Evolutionary conservation across 805 yeast species (phyloP).

Genomic region (Jamesozyma jinghongensis): DNA sequence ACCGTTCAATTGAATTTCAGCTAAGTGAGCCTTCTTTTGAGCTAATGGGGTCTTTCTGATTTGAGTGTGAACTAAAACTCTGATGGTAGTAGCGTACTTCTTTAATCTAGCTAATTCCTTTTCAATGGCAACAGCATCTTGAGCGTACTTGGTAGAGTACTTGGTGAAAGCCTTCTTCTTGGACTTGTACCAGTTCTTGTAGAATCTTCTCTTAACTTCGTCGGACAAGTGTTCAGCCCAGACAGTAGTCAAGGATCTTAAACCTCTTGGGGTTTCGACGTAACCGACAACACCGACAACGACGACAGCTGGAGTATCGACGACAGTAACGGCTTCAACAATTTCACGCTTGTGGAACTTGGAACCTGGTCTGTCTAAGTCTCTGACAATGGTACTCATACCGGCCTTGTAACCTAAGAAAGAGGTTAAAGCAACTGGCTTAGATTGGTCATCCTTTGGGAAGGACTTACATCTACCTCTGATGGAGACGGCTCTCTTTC

Average conservation of each 20-base stretch:
- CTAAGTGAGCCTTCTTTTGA: constrained; percentile 99
- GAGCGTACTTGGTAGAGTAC: constrained; percentile 97
- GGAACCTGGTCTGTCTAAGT: constrained; percentile 99
- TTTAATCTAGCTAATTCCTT: constrained; percentile 96
- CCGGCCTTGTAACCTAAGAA: constrained; percentile 99
- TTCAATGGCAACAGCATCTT: constrained; percentile 79
- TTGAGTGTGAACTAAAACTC: constrained; percentile 99
- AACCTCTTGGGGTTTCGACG: constrained; percentile 99
- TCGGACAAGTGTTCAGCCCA: constrained; percentile 99
- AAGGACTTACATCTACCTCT: constrained; percentile 98
- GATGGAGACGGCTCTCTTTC: constrained; percentile 98
- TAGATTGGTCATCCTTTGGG: constrained; percentile 97
- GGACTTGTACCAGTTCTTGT: constrained; percentile 99
- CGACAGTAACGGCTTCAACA: constrained; percentile 98
- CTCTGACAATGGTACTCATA: constrained; percentile 99
- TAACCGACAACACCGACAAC: constrained; percentile 99
- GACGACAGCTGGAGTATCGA: constrained; percentile 98
- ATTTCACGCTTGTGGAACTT: constrained; percentile 99
- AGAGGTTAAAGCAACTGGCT: constrained; percentile 98
- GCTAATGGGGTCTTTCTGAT: constrained; percentile 97
- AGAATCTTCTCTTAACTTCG: constrained; percentile 99
- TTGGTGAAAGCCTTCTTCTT: constrained; percentile 99
- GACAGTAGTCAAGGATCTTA: constrained; percentile 98
- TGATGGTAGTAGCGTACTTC: constrained; percentile 97
- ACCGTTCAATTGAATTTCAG: constrained; percentile 99